Conservation (phyloP, 2,329 filamentous ascomycete species). For the Stagonosporopsis rhizophila region DNA sequence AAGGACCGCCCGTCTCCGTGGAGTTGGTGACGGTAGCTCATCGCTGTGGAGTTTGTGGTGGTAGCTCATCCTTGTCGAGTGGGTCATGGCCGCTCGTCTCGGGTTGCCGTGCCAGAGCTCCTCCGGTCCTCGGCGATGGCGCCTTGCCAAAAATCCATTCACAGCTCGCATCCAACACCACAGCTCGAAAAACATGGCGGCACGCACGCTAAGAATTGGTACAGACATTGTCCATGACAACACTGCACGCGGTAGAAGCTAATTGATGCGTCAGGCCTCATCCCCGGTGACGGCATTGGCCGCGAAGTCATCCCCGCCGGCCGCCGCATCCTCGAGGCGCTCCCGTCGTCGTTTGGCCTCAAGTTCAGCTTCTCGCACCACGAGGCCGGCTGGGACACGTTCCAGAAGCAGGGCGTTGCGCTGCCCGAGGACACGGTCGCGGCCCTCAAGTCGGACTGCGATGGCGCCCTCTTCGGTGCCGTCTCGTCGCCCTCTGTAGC, state of each 20-base stretch:
- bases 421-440: conserved; percentile 91
- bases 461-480: conserved; percentile 95
- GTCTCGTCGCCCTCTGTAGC: conserved; percentile 88
- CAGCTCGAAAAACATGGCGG: conserved; percentile 38
- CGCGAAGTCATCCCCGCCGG: conserved; percentile 97
- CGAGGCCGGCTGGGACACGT: conserved; percentile 90
- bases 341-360: conserved; percentile 87
- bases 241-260: background rate
- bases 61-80: background rate
- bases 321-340: conserved; percentile 87
- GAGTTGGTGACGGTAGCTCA: background rate
- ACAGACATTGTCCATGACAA: background rate
- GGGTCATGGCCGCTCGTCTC: background rate
- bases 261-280: conserved; percentile 71
- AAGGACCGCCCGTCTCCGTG: background rate
- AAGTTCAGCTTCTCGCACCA: conserved; percentile 96
- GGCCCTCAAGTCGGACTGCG: conserved; percentile 86
- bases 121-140: conserved; percentile 8
- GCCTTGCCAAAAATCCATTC: conserved; percentile 26
- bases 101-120: conserved; percentile 2
- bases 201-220: conserved; percentile 44
- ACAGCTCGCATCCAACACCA: conserved; percentile 12
- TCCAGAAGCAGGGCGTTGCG: conserved; percentile 86
- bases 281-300: conserved; percentile 97
- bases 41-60: too few relatives aligned